A percentile compares a stretch with the other conserved stretches of the same genome.
phyloP scores from a whole-genome alignment of 2,329 filamentous ascomycete species.

The Xylariaceae sp. region DNA sequence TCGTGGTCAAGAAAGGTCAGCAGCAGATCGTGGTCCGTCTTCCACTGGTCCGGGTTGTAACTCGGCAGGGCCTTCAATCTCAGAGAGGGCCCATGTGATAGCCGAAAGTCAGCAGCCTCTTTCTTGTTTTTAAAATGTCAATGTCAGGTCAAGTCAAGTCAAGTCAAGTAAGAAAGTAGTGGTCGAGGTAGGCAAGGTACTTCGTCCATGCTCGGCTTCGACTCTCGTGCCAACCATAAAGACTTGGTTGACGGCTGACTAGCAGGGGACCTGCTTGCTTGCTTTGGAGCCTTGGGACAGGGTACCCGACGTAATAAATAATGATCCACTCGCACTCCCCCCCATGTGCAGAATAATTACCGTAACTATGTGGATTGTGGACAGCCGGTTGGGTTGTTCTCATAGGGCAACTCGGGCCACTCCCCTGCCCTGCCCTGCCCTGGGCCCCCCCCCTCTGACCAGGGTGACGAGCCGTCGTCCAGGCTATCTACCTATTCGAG shows the following conservation, averaged over 20 bases:
- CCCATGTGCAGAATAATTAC: conserved; percentile 16
- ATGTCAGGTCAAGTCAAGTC: no score
- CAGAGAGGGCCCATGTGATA: conserved; percentile 14
- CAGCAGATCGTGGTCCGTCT: background rate
- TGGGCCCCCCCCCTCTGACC: conserved; percentile 24
- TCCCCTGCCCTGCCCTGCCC: conserved; percentile 30
- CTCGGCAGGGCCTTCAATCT: conserved; percentile 8
- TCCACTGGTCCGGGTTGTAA: conserved; percentile 3
- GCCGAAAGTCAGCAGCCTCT: conserved; percentile 16
- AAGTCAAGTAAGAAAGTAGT: no score
- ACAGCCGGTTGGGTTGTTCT: conserved; percentile 26
- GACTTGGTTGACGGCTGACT: conserved; percentile 25
- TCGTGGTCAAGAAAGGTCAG: background rate
- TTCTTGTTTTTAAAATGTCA: conserved; percentile 3
- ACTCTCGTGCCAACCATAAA: conserved; percentile 25
- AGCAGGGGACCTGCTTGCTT: conserved; percentile 21
- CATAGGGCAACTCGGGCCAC: conserved; percentile 32
- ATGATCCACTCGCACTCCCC: conserved; percentile 23
- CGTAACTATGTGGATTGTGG: conserved; percentile 20
- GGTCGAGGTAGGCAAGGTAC: background rate
- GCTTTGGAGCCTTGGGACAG: conserved; percentile 18
- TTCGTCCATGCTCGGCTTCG: conserved; percentile 21
- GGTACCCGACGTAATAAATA: conserved; percentile 20
- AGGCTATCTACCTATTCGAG: conserved; percentile 29
- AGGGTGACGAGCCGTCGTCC: conserved; percentile 25